These are phyloP conservation scores for Solanum pennellii DNA, from an alignment of 257 asterid species.

Conservation along the genomic window DNA sequence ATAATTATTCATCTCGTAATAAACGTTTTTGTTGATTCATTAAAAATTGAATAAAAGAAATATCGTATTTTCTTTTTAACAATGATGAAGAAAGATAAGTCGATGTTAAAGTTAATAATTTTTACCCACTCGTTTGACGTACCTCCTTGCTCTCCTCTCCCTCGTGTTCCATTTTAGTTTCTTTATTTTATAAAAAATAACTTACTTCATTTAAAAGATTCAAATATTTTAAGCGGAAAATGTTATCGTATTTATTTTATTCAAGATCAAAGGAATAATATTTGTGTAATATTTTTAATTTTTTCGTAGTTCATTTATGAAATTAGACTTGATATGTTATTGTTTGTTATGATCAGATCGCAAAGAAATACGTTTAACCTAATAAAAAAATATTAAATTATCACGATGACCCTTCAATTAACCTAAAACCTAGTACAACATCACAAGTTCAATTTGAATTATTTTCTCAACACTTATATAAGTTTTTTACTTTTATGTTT, in stretches of 20 bases:
- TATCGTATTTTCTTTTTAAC: not conserved
- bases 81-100: not conserved
- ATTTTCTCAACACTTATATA: not conserved
- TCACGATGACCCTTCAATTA: not conserved
- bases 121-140: slow-evolving; percentile 5
- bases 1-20: not conserved
- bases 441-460: not conserved
- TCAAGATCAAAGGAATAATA: not conserved
- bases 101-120: not conserved
- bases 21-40: not conserved
- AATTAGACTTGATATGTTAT: not conserved
- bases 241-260: too few relatives aligned
- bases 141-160: not conserved
- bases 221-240: too few relatives aligned
- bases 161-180: not conserved
- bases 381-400: not conserved
- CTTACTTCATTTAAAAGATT: not conserved
- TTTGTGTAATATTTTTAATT: not conserved
- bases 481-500: not conserved
- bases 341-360: not conserved
- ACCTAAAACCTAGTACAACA: not conserved
- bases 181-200: not conserved
- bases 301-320: not conserved
- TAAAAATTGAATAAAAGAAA: not conserved
- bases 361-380: not conserved